phyloP scores from a whole-genome alignment of 2,329 filamentous ascomycete species.

The Nothopassalora personata region DNA sequence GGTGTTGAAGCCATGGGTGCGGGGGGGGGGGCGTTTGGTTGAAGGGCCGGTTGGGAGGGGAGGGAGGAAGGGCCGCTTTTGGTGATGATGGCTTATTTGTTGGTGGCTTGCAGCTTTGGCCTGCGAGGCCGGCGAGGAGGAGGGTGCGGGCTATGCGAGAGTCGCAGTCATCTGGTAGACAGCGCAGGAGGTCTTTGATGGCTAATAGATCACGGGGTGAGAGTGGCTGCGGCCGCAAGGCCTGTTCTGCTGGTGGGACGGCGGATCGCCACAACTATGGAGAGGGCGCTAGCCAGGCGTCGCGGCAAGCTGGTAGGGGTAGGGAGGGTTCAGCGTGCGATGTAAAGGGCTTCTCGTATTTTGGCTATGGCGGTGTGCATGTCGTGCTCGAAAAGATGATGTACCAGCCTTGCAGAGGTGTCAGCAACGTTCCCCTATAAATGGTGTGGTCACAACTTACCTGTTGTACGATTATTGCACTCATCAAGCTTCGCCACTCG shows the following conservation, averaged over 20 bases:
- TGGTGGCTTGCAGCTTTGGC: conserved; percentile 19
- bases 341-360: conserved; percentile 15
- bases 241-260: neutral
- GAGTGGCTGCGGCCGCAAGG: too few species aligned
- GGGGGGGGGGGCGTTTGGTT: too few species aligned
- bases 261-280: conserved; percentile 13
- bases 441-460: too few species aligned
- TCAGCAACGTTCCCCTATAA: too few species aligned
- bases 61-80: conserved; percentile 13
- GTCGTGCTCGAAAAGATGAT: conserved; percentile 22
- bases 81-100: conserved; percentile 11
- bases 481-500: too few species aligned
- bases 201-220: conserved; percentile 13
- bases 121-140: conserved; percentile 15
- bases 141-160: conserved; percentile 8
- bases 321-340: conserved; percentile 20
- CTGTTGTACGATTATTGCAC: too few species aligned
- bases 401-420: conserved; percentile 8
- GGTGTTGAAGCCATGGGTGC: conserved; percentile 20
- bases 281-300: conserved; percentile 18
- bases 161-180: conserved; percentile 11
- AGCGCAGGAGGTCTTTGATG: conserved; percentile 4
- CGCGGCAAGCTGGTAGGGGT: conserved; percentile 15
- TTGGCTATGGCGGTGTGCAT: conserved; percentile 19
- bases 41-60: too few species aligned